Base-by-base conservation (phyloP, 176 grass and related monocot genomes). In the Themeda triandra region DNA sequence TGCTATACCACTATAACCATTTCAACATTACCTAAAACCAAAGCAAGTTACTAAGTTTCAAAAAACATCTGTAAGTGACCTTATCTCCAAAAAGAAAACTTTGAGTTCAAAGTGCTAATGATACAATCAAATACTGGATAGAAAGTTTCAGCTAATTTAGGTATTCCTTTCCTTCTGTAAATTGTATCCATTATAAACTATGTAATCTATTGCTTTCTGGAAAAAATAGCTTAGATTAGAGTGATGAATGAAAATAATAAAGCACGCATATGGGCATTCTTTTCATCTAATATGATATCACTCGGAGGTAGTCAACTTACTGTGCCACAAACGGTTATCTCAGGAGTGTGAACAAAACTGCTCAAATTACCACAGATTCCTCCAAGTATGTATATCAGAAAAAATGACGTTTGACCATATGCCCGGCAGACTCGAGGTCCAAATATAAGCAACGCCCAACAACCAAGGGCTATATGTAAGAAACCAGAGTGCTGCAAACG, bases 311-410 rank as follows among this genome's bases (percentile, higher is more conserved):
- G 51, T 49, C 24, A 75, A 91, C 93, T 92, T 81, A 95, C 93
- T 40, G 93, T 95, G 41, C 90, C 93, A 79, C 90, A 95, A 82
- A 95, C 90, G 24, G 93, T 95, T 70, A 92, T 76, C 75, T 95
- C 93, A 49, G 93, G 77, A 27, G 93, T 95, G 88, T 95, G 93
- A 83, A 91, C 62, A 85, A 89, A 92, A 81, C 93, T 95, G 53
- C 86, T 92, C 25, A 95, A 84, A 81, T 92, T 95, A 69, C 93
- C 93, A 24, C 88, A 91, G 82, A 95, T 83, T 77, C 93, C 93
- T 80, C 93, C 93, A 78, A 95, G 80, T 89, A 95, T 54, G 82
- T 95, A 95, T 64, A 95, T 91, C 33, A 95, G 86, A 68, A 95
- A 87, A 86, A 95, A 95, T 30, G 93, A 85, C n/a, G 80, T 68